Evolutionary conservation across 352 stramenopile genomes (phyloP), one percentile per base, ranked within the genome.

Genomic region (Phytophthora rubi): DNA sequence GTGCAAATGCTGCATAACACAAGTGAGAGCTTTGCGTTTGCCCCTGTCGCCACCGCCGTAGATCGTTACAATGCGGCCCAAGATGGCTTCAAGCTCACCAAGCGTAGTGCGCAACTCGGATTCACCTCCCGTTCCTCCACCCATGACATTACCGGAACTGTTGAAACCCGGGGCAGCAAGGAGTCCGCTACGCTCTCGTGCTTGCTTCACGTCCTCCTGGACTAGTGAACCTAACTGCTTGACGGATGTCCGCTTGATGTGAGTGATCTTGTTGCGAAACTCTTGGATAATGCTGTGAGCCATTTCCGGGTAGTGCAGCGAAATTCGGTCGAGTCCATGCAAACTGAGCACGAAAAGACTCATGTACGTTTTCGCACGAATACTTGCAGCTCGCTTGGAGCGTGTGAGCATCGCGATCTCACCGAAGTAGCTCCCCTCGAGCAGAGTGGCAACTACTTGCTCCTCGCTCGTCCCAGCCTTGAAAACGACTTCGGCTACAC

Each of bases 351-450:
- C 84, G 28, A 92, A 89, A 12, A 92, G 68, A 49, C 85, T 93
- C 53, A 91, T 87, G 68, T 89, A 91, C 39, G 82, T 89, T 71
- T 93, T 94, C 16, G 87, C 87, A 9, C 87, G 85, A 48, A 94
- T 90, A 51, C 85, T 94, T 13, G 87, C 87, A 3, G 85, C 86
- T 53, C 87, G 75, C 62, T 93, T 94, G 16, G 85, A 94, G 42
- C 82, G 82, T 8, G 85, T 90, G 26, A 94, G 77, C 87, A 94
- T 94, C 0, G 87, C 87, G 28, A 93, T 91, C 65, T 94, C 87
- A 0, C 87, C 87, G 67, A 94, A 94, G 75, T 92, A 94, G 49
- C 78, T 85, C 13, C 87, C 85, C 67, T 93, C 87, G 2, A 88
- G 53, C 8, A 94, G 63, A 4, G 81, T 91, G 7, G 81, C 76